Conservation (phyloP, 257 asterid species). For the Solanum chmielewskii region DNA sequence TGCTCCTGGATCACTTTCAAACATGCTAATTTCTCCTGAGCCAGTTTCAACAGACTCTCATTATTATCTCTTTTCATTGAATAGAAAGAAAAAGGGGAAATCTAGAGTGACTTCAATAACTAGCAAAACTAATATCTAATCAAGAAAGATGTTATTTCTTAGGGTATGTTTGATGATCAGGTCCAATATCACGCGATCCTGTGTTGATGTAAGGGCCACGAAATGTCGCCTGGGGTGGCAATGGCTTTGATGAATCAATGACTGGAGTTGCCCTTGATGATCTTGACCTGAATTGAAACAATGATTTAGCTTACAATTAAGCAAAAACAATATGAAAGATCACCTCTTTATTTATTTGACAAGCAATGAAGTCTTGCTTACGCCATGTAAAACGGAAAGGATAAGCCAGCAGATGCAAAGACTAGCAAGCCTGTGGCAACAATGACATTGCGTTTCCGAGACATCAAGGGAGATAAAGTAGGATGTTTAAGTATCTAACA, state of each 20-base stretch:
- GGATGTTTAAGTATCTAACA: slow-evolving; percentile 16
- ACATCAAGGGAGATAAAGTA: slow-evolving; percentile 31
- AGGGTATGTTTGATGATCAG: slow-evolving; percentile 53
- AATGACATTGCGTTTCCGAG: slow-evolving; percentile 57
- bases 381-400: slow-evolving; percentile 98
- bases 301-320: background rate
- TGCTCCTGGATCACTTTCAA: background rate
- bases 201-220: slow-evolving; percentile 95
- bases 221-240: slow-evolving; percentile 94
- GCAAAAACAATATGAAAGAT: background rate
- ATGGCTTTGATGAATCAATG: slow-evolving; percentile 84
- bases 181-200: slow-evolving; percentile 91
- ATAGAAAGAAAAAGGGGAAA: background rate
- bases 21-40: background rate
- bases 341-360: background rate
- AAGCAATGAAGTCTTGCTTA: slow-evolving; percentile 22
- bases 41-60: background rate
- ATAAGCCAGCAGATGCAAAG: slow-evolving; percentile 78
- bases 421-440: slow-evolving; percentile 74
- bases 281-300: slow-evolving; percentile 32
- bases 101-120: background rate
- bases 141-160: slow-evolving; percentile 33
- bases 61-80: background rate
- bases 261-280: slow-evolving; percentile 58
- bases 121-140: background rate